Conservation (phyloP, 257 asterid genomes). For the Fraxinus excelsior region DNA sequence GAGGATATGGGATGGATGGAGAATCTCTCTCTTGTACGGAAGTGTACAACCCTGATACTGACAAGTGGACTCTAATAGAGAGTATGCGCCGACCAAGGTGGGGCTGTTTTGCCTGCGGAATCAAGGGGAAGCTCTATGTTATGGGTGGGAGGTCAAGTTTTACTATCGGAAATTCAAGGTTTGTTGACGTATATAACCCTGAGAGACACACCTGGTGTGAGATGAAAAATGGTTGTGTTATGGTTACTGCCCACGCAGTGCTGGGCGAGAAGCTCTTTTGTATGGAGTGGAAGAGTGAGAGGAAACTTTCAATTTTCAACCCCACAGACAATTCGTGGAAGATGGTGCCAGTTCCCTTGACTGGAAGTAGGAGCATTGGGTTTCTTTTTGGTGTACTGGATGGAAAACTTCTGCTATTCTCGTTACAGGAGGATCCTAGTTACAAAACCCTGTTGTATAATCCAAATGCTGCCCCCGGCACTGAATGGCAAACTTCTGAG, state of each 20-base stretch:
- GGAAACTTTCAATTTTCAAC: conserved; percentile 58
- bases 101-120: conserved; percentile 75
- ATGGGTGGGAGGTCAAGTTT: conserved; percentile 91
- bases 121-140: conserved; percentile 68
- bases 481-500: conserved; percentile 61
- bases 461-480: conserved; percentile 67
- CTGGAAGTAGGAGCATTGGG: conserved; percentile 64
- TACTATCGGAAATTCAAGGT: conserved; percentile 76
- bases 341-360: conserved; percentile 61
- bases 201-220: conserved; percentile 56
- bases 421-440: conserved; percentile 51
- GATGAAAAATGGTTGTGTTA: conserved; percentile 84
- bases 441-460: conserved; percentile 57
- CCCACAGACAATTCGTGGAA: conserved; percentile 64
- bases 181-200: conserved; percentile 64
- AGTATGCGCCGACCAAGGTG: conserved; percentile 71
- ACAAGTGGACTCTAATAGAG: conserved; percentile 65
- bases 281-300: conserved; percentile 86
- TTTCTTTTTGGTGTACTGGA: conserved; percentile 66
- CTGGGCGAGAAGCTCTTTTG: conserved; percentile 69
- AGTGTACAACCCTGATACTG: conserved; percentile 62
- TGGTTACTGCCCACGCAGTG: conserved; percentile 82
- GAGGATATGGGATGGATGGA: conserved; percentile 71
- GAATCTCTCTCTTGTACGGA: conserved; percentile 73
- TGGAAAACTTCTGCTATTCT: conserved; percentile 68